Evolutionary conservation across 371 early-diverging fungal species (phyloP), one percentile per base, ranked within the genome.

Genomic region (Syncephalastrum sp.): DNA sequence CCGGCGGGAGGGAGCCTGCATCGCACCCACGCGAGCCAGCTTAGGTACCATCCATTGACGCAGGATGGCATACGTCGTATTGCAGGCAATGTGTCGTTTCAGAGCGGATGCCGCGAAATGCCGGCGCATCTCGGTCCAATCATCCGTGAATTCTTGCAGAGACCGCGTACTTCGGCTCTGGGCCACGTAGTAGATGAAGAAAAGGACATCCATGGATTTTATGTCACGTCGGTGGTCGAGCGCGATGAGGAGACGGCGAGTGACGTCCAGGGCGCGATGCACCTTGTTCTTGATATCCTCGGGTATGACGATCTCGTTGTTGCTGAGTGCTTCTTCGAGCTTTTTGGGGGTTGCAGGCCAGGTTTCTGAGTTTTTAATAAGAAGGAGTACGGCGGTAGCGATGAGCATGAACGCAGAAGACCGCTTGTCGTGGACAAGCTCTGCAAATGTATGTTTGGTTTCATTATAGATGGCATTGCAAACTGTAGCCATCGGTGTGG

Each of bases 401-500:
- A 64, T 42, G 17, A 53, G 47, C 27, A 50, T 50, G n/a, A 52
- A 64, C 4, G 47, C 12, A 3, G 47, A 42, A 0, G 38, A 54
- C 1, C 61, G 56, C 4, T 25, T 42, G 24, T 59, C 59, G 10
- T 41, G 27, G 16, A 60, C 46, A 4, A 57, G 19, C 3, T 24
- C 8, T 15, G 51, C 27, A 6, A 60, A 42, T 1, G 41, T 41
- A 3, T 53, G 33, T 25, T 46, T 47, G 19, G 60, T 53, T n/a
- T 49, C 24, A 4, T 49, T 19, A 33, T 57, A 54, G 3, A 60
- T 24, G 3, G 21, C 21, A 5, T 38, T 17, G 25, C 51, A 46
- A 6, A 53, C 23, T 10, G 54, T 54, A 4, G 66, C 59, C 3
- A 51, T 51, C 3, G 51, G 59, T 8, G 76, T 56, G 15, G 53